phyloP scores from a whole-genome alignment of 2,329 filamentous ascomycete species.

The Botrytis fragariae region DNA sequence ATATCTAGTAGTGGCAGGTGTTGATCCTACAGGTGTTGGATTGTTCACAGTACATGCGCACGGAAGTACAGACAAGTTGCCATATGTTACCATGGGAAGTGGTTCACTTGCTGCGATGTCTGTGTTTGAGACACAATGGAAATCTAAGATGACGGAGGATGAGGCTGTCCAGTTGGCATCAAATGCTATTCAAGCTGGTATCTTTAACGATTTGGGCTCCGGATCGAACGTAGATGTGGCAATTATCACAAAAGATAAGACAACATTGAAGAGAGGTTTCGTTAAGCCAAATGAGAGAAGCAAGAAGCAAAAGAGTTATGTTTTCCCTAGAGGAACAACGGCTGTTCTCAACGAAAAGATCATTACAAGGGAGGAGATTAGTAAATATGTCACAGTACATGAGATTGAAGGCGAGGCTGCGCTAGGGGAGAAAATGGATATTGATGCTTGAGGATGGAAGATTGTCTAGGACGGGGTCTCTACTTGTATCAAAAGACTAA shows the following conservation, averaged over 20 bases:
- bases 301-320: conserved; percentile 90
- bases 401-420: conserved; percentile 61
- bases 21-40: conserved; percentile 91
- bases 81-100: conserved; percentile 98
- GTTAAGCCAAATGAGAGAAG: conserved; percentile 89
- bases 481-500: conserved; percentile 18
- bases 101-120: conserved; percentile 96
- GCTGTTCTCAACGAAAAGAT: conserved; percentile 95
- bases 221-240: conserved; percentile 97
- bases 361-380: conserved; percentile 89
- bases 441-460: conserved; percentile 51
- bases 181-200: conserved; percentile 91
- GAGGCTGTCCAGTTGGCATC: conserved; percentile 79
- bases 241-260: conserved; percentile 93
- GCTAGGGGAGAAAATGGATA: conserved; percentile 67
- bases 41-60: conserved; percentile 98
- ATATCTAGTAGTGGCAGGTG: conserved; percentile 94
- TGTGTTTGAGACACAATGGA: conserved; percentile 96
- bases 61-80: conserved; percentile 96
- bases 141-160: conserved; percentile 70
- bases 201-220: conserved; percentile 97
- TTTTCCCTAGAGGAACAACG: conserved; percentile 87
- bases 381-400: conserved; percentile 89
- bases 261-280: conserved; percentile 87
- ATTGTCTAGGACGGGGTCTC: conserved; percentile 4